phyloP scores from a whole-genome alignment of 805 yeast species.

The Saccharomycopsis guyanensis region DNA sequence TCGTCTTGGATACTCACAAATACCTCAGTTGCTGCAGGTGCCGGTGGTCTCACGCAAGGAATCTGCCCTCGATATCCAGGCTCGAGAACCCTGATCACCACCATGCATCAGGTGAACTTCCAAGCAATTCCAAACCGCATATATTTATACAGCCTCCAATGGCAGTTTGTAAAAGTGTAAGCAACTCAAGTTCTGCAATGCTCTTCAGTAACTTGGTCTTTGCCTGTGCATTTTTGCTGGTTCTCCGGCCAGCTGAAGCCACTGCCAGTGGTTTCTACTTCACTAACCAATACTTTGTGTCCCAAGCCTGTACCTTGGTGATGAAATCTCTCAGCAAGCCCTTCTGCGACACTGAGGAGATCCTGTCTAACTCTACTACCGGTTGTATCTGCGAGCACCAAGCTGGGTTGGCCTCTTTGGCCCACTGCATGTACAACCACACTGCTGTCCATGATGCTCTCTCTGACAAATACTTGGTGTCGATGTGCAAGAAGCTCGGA shows the following conservation, averaged over 20 bases:
- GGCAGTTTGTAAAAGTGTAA: too few relatives aligned
- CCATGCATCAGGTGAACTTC: too few relatives aligned
- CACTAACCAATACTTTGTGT: background rate
- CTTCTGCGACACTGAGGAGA: background rate
- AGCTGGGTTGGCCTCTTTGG: constrained; percentile 5
- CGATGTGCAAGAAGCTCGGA: background rate
- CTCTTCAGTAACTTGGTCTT: background rate
- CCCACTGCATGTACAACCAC: constrained; percentile 7
- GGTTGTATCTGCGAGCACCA: constrained; percentile 3
- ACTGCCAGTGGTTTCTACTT: background rate
- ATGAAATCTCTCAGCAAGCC: background rate
- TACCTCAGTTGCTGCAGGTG: too few relatives aligned
- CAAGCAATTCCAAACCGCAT: too few relatives aligned
- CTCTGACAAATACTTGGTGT: background rate
- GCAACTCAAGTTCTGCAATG: too few relatives aligned
- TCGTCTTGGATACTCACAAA: too few relatives aligned
- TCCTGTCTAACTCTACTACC: background rate
- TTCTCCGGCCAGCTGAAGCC: background rate
- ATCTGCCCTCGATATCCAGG: too few relatives aligned
- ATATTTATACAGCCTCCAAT: too few relatives aligned
- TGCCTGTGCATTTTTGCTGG: background rate
- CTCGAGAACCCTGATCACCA: too few relatives aligned
- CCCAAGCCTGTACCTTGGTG: background rate
- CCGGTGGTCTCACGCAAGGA: too few relatives aligned
- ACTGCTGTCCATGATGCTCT: background rate